Percentiles rank a stretch among this genome's conserved stretches.
These are phyloP conservation scores for Cyberlindnera euphorbiae DNA, from an alignment of 805 yeast species.

Conservation along the genomic window DNA sequence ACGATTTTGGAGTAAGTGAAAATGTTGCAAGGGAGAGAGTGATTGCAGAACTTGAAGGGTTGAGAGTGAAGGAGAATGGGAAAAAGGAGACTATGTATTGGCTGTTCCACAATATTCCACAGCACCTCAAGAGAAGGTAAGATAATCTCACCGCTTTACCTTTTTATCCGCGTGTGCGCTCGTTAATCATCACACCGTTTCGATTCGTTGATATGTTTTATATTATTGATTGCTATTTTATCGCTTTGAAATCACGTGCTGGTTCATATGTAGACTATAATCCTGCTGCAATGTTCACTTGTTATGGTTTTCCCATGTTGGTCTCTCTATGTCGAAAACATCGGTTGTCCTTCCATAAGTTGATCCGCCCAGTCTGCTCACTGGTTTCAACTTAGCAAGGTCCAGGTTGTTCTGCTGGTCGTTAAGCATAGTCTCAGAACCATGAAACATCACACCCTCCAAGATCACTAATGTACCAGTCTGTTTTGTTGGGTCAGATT, in stretches of 20 bases:
- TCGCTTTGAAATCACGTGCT: too few relatives aligned
- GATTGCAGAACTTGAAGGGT: constrained; percentile 21
- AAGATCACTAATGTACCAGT: constrained; percentile 38
- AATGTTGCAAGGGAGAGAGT: constrained; percentile 21
- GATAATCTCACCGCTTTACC: constrained; percentile 5
- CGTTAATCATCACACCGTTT: too few relatives aligned
- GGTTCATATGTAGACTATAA: too few relatives aligned
- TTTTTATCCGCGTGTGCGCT: too few relatives aligned
- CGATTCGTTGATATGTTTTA: too few relatives aligned
- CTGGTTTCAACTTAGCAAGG: constrained; percentile 44
- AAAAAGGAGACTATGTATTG: constrained; percentile 28
- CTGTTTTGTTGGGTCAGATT: constrained; percentile 27
- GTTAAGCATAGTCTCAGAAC: constrained; percentile 49
- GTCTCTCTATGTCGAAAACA: constrained; percentile 30
- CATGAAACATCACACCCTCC: constrained; percentile 56
- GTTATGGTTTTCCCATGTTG: constrained; percentile 5
- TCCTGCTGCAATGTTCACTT: too few relatives aligned
- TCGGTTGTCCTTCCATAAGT: constrained; percentile 40
- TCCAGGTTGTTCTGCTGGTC: constrained; percentile 37
- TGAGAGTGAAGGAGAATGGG: constrained; percentile 22
- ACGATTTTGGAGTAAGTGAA: constrained; percentile 19
- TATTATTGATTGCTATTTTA: not conserved
- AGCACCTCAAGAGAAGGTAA: constrained; percentile 20
- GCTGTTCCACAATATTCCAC: constrained; percentile 27
- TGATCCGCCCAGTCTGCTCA: constrained; percentile 50